Conservation (phyloP, 192 early-diverging fungal genomes). For the Backusella morwellensis region DNA sequence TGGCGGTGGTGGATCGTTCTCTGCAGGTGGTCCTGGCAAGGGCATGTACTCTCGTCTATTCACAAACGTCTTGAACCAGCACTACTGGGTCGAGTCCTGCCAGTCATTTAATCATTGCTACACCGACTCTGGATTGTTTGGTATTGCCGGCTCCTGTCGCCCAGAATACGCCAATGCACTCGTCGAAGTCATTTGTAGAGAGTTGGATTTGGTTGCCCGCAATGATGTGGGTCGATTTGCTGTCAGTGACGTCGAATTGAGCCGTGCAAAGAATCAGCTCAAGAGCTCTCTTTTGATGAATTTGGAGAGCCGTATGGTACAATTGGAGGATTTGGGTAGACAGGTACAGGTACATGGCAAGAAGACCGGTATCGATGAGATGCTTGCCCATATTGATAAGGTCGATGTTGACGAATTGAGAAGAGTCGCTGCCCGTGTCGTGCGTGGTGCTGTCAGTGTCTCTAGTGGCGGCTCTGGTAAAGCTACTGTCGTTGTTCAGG, state of each 20-base stretch:
- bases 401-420: constrained; percentile 74
- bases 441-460: constrained; percentile 59
- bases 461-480: constrained; percentile 58
- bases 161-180: constrained; percentile 72
- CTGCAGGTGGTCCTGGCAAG: constrained; percentile 96
- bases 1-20: constrained; percentile 96
- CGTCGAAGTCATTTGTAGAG: constrained; percentile 79
- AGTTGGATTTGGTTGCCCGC: constrained; percentile 72
- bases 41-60: constrained; percentile 99
- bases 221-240: constrained; percentile 30
- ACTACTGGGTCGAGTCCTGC: constrained; percentile 94
- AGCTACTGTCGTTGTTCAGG: constrained; percentile 67
- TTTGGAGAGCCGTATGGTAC: constrained; percentile 88
- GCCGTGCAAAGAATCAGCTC: constrained; percentile 94
- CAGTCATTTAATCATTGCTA: constrained; percentile 91
- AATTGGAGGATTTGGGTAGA: constrained; percentile 92
- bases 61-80: constrained; percentile 91
- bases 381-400: constrained; percentile 78
- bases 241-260: constrained; percentile 62
- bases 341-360: constrained; percentile 76
- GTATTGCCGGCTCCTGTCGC: constrained; percentile 84
- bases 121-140: constrained; percentile 89
- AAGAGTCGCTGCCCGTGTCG: constrained; percentile 69
- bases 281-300: constrained; percentile 92
- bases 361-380: constrained; percentile 71